Conservation (phyloP, 768 basidiomycete species). For the Rhodocollybia butyracea region DNA sequence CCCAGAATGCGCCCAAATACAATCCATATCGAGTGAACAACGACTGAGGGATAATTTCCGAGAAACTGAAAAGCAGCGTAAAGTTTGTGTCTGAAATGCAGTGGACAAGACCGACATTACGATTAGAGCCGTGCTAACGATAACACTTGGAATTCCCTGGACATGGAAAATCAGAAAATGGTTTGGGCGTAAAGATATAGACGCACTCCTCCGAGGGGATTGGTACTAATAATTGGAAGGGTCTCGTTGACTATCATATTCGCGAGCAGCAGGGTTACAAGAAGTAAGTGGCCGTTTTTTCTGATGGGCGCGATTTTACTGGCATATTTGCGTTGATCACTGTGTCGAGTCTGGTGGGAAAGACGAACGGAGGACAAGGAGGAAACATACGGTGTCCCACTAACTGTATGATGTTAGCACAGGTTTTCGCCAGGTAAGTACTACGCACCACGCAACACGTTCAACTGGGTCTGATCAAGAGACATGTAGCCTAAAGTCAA, state of each 20-base stretch:
- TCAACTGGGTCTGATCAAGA: constrained; percentile 88
- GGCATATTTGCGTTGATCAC: constrained; percentile 77
- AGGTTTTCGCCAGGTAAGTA: background rate
- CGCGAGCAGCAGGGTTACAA: constrained; percentile 78
- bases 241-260: constrained; percentile 90
- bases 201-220: constrained; percentile 62
- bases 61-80: constrained; percentile 49
- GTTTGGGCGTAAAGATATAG: background rate
- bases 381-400: constrained; percentile 9
- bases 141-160: constrained; percentile 64
- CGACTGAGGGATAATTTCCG: constrained; percentile 91
- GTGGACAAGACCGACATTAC: constrained; percentile 65
- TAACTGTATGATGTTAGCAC: background rate
- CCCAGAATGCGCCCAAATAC: constrained; percentile 86
- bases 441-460: constrained; percentile 55
- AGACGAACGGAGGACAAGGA: background rate
- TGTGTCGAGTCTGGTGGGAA: constrained; percentile 24
- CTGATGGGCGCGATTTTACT: constrained; percentile 86
- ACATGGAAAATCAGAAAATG: background rate
- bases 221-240: constrained; percentile 79
- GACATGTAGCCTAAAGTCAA: constrained; percentile 88
- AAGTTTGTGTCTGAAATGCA: background rate
- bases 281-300: constrained; percentile 75
- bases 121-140: constrained; percentile 80
- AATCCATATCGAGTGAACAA: constrained; percentile 88